Evolutionary conservation across 2,329 filamentous ascomycete genomes (phyloP), one percentile per base, ranked within the genome.

Genomic region (Pseudogymnoascus sp.): DNA sequence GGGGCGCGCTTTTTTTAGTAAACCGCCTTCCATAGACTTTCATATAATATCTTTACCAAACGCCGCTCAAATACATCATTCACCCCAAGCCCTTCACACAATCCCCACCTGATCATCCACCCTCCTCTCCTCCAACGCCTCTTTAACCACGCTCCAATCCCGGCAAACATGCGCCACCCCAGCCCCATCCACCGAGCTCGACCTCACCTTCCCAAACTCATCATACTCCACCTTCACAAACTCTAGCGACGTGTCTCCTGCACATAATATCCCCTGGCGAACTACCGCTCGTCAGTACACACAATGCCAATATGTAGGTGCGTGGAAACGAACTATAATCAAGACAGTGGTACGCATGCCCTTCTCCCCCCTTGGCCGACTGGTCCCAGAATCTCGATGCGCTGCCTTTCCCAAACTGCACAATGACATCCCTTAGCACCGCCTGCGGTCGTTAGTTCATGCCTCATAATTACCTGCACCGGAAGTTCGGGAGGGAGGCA

Each of bases 271-370:
- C 2, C 63, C 62, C 60, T 69, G 68, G 33, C 68, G 60, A 4
- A 69, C 64, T 67, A 33, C 58, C 26, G 37, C 21, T 15, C n/a
- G 5, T 52, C 7, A 52, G 23, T 12, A 52, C n/a, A 41, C 35
- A 28, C 18, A 15, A 35, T 10, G 2, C 13, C 1, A 21, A 30
- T 37, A 18, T 12, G 18, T 26, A 38, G 18, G 12, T 10, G 6
- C n/a, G 57, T 13, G 58, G 58, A 41, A 10, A 60, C 64, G 23
- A 64, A 69, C 67, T 63, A 45, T 69, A 69, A 58, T 69, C 68
- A 30, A 70, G 60, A 60, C 68, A 70, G 59, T 69, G 68, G 41
- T 69, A 69, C 26, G 68, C 67, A 61, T 70, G 68, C 3, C 68
- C 67, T 55, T 63, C 66, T 5, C 68, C 68, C 5, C 67, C 65